These are phyloP conservation scores for Paxillus ammoniavirescens DNA, from an alignment of 768 basidiomycete species.

Conservation along the genomic window DNA sequence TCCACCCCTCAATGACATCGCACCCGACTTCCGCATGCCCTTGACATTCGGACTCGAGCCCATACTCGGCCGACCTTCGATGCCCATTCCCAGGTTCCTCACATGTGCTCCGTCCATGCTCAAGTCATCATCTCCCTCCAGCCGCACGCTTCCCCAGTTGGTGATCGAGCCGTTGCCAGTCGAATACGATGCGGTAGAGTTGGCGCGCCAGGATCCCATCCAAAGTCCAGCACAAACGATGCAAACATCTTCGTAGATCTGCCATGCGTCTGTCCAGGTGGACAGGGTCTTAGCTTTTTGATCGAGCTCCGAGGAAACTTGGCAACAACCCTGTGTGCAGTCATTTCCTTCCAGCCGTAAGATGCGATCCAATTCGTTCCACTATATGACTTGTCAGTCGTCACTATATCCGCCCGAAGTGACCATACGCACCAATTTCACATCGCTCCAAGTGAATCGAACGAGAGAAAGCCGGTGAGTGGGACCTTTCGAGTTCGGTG, in stretches of 20 bases:
- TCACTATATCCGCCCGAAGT: neutral
- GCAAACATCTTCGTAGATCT: constrained; percentile 83
- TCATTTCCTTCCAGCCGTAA: constrained; percentile 49
- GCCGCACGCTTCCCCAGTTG: constrained; percentile 55
- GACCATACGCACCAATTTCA: constrained; percentile 55
- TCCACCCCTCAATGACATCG: constrained; percentile 41
- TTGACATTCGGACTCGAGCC: constrained; percentile 31
- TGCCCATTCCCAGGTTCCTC: constrained; percentile 64
- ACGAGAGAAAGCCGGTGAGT: constrained; percentile 59
- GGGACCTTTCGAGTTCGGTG: constrained; percentile 37
- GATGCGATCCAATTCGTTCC: constrained; percentile 76
- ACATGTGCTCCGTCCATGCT: constrained; percentile 42
- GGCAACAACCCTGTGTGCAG: constrained; percentile 33
- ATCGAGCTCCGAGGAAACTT: constrained; percentile 26
- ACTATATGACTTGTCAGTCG: constrained; percentile 39
- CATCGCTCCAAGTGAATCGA: constrained; percentile 82
- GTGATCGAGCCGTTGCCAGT: constrained; percentile 42
- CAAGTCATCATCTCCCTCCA: constrained; percentile 69
- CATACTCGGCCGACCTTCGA: constrained; percentile 56
- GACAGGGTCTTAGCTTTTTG: constrained; percentile 41
- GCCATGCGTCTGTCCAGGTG: constrained; percentile 74
- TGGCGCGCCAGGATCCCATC: constrained; percentile 63
- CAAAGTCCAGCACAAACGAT: constrained; percentile 80
- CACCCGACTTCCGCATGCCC: constrained; percentile 44
- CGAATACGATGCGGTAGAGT: constrained; percentile 48